phyloP scores from a whole-genome alignment of 345 rosid species.

The Heritiera littoralis region DNA sequence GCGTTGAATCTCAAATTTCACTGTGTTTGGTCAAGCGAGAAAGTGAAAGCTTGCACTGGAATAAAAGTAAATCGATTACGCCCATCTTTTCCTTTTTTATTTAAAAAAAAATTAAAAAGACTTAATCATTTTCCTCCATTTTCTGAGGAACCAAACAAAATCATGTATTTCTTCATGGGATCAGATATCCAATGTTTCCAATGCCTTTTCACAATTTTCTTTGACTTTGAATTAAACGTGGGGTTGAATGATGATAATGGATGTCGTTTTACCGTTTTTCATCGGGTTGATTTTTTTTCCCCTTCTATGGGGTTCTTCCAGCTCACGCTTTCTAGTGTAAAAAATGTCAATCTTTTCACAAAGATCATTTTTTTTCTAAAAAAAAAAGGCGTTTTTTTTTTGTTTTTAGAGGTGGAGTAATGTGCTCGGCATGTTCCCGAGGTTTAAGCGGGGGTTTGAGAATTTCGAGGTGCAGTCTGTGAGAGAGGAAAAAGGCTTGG shows the following conservation, averaged over 20 bases:
- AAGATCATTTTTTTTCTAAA: neutral
- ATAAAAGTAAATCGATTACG: neutral
- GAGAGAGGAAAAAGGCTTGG: neutral
- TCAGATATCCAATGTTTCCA: constrained; percentile 16
- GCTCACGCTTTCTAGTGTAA: neutral
- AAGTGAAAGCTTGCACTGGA: neutral
- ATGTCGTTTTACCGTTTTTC: neutral
- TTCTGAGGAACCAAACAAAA: constrained; percentile 33
- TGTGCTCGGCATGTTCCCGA: constrained; percentile 26
- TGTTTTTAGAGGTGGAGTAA: neutral
- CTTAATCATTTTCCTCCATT: constrained; percentile 19
- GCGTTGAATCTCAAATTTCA: neutral
- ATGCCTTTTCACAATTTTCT: constrained; percentile 1
- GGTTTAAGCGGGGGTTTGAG: constrained; percentile 30
- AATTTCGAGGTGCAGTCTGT: constrained; percentile 27
- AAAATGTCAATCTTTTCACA: neutral
- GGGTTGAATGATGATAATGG: neutral
- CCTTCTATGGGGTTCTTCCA: neutral
- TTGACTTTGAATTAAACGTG: constrained; percentile 26
- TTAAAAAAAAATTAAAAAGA: neutral
- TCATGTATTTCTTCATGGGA: constrained; percentile 18
- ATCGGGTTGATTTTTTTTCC: neutral
- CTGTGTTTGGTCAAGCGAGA: constrained; percentile 15
- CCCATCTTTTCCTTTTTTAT: neutral
- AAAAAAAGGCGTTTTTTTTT: neutral